phyloP scores from a whole-genome alignment of 1,139 yeast species.

The Fermentozyma sake region DNA sequence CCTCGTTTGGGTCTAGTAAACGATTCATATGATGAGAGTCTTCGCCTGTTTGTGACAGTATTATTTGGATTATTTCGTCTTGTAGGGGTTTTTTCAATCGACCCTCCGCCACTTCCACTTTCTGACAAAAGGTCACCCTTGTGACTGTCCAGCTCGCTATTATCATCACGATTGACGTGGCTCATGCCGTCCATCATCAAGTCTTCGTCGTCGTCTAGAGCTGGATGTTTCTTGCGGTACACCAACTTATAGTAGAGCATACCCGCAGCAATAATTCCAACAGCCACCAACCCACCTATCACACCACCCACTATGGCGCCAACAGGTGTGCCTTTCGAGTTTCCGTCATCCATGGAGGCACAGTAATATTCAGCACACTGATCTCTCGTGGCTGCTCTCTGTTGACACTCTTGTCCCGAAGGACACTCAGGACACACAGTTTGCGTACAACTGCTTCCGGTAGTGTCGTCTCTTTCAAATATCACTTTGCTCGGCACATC shows the following conservation, averaged over 20 bases:
- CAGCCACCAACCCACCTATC: conserved; percentile 43
- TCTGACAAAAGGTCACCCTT: conserved; percentile 1
- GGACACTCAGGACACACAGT: too few relatives aligned
- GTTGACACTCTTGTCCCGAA: conserved; percentile 50
- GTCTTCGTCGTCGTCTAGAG: conserved; percentile 13
- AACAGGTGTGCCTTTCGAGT: conserved; percentile 15
- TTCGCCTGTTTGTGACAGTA: too few relatives aligned
- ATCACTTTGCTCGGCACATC: too few relatives aligned
- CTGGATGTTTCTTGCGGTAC: conserved; percentile 17
- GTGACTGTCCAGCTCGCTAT: conserved; percentile 6
- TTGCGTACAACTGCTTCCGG: too few relatives aligned
- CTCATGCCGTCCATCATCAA: conserved; percentile 10
- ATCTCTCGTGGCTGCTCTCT: conserved; percentile 50
- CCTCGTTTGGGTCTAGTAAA: conserved; percentile 36
- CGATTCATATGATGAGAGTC: conserved; percentile 43
- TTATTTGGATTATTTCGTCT: too few relatives aligned
- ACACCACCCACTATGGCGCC: conserved; percentile 70
- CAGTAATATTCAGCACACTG: conserved; percentile 59
- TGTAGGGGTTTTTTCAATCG: not conserved
- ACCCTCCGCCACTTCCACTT: conserved; percentile 1
- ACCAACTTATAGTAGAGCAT: conserved; percentile 26
- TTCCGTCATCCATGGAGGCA: conserved; percentile 14
- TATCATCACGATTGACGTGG: conserved; percentile 6
- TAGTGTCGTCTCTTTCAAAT: too few relatives aligned
- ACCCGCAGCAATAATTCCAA: conserved; percentile 30